Evolutionary conservation across 1,139 yeast species (phyloP), one percentile per base, ranked within the genome.

Genomic region (Zygoascus meyerae): DNA sequence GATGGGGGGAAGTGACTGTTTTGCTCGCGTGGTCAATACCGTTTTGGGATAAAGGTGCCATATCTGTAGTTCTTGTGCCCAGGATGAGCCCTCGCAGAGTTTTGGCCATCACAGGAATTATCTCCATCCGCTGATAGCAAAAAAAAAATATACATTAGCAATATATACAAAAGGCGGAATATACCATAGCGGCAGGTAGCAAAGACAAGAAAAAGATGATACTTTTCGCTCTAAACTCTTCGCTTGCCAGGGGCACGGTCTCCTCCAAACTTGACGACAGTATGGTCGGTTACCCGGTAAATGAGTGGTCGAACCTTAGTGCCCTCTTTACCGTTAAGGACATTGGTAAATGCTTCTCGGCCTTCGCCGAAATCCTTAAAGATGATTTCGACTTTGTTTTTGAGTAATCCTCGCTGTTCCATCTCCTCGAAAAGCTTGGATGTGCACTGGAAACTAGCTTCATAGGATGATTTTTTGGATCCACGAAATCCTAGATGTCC

Each of bases 181-280:
- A 31, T 31, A 31, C 12, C 34, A 3, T 31, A n/a, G n/a, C n/a
- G n/a, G n/a, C n/a, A 21, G 6, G 26, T 21, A 4, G 7, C 4
- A 21, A 21, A 21, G 26, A 21, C 26, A 5, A 21, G 7, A 21
- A 21, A 21, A 7, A 21, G 6, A 21, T 4, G 7, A 5, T 21
- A 4, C 26, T 7, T 21, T 21, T 18, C 39, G 3, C 14, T 3
- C 47, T 73, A 83, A 61, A 85, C 75, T 70, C 97, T 82, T 73
- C 97, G 84, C 53, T 75, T 75, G 64, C 82, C 81, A 69, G 92
- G 94, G 17, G 95, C 75, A 62, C 95, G 79, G 45, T 78, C 82
- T 73, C 97, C 97, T 73, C 98, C 98, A 62, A 86, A 86, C 67
- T 83, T 84, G 72, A 92, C 74, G 52, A 78, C 78, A 14, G 97